Base-by-base conservation (phyloP, 306 rosid species). In the Casuarina cunninghamiana region DNA sequence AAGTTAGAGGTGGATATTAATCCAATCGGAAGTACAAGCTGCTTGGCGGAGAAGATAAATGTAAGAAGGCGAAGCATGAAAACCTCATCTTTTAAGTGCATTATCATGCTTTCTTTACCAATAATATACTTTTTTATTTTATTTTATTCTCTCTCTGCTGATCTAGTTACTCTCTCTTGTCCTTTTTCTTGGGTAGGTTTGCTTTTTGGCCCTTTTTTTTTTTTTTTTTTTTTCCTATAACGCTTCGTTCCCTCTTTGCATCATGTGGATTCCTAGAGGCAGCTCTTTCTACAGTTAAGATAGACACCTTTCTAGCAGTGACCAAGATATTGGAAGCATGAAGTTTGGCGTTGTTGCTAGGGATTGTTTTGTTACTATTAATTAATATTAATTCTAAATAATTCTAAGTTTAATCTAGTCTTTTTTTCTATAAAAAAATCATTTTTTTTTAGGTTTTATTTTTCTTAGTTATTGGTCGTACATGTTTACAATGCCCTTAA, bases 151-250 rank as follows among this genome's bases (percentile, higher is more conserved):
- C 26, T 38, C 21, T 26, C 2, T 49, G 53, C 53, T 57, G 66
- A 54, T 76, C 42, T 71, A 39, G 53, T 35, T 66, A 57, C n/a
- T 45, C 5, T 63, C 15, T 5, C 72, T 71, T 58, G 66, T 65
- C 55, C 41, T 48, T 6, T 21, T 43, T 10, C 39, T 78, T 76
- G 60, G 65, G 85, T 93, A 88, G 93, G 88, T 81, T 6, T 88
- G 84, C 87, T 71, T 10, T 66, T 87, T 73, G 74, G 79, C 69
- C 78, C 26, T 21, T 21, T 21, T 21, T 21, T 21, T 21, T 21
- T 21, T 21, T 21, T 21, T 21, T 82, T 76, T 66, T 87, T 85
- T 79, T 71, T 79, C 72, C 62, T 60, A 73, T 71, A 79, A 76
- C 84, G 71, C 83, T 21, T 21, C 46, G 0, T 76, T 73, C 78